These are phyloP conservation scores for Fusarium phyllophilum DNA, from an alignment of 2,329 filamentous ascomycete species.

Conservation along the genomic window DNA sequence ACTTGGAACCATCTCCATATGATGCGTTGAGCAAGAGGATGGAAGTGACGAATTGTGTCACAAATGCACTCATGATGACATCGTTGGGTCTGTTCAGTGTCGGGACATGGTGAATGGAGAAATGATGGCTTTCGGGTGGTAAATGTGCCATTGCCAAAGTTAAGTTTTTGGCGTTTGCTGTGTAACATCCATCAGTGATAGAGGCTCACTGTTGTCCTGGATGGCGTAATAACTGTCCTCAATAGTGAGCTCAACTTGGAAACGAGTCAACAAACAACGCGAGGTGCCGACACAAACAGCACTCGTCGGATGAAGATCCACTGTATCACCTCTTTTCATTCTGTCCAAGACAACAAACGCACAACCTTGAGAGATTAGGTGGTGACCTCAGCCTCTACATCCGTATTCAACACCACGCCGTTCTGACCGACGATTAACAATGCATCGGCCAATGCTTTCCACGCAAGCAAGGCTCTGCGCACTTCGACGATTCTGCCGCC, in stretches of 20 bases:
- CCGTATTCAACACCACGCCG: background rate
- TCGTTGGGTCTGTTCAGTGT: background rate
- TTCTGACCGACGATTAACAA: background rate
- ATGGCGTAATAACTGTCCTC: background rate
- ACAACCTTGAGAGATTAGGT: accelerated
- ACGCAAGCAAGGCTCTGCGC: accelerated
- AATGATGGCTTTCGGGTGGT: too few species aligned
- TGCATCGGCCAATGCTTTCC: accelerated
- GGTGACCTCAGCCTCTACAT: too few species aligned
- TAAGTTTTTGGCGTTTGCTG: too few species aligned
- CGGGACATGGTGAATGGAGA: background rate
- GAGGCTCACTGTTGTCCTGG: background rate
- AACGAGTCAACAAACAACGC: background rate
- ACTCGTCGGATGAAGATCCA: background rate
- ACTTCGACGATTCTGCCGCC: accelerated
- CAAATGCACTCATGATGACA: background rate
- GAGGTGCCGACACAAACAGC: background rate
- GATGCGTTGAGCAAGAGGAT: background rate
- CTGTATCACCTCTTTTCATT: too few species aligned
- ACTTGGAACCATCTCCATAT: background rate
- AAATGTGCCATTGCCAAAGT: accelerated
- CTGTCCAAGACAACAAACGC: background rate
- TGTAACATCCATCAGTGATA: background rate
- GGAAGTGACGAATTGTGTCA: background rate
- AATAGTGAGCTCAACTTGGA: background rate